Evolutionary conservation across 805 yeast species (phyloP), one percentile per base, ranked within the genome.

Genomic region (Yamadazyma tumulicola): DNA sequence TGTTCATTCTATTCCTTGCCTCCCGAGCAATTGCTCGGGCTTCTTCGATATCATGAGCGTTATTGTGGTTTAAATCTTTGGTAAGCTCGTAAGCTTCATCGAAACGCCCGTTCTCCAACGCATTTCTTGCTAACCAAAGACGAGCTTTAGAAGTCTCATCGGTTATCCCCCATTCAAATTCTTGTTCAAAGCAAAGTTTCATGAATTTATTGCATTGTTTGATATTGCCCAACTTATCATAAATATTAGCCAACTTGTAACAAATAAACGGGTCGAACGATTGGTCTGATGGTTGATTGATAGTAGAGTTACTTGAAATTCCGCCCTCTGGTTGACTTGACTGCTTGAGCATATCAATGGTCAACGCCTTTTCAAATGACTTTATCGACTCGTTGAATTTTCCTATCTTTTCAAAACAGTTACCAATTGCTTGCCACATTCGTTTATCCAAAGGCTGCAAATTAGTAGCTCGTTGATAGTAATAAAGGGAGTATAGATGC

Each of bases 381-480:
- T 81, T 83, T 17, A 88, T 73, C 0, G 97, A 80, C 43, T 89
- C 95, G 10, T 69, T 72, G 17, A 64, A 59, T 41, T 85, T 81
- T 16, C 76, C 77, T 23, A 88, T 70, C 50, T 85, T 85, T 46
- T 85, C 93, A 57, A 79, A 89, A 57, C 97, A 87, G 48, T 81
- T 80, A 0, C 89, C 97, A 27, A 91, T 70, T 0, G 97, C 97
- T 46, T 81, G 85, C 99, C 99, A 93, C 86, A 91, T 88, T 46
- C 98, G 67, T 49, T 83, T 81, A 52, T 93, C 99, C 29, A 78
- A 59, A 1, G 97, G 97, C 49, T 85, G 88, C 45, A 93, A 66
- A 9, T 88, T 75, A 34, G 96, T 82, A 0, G 97, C 96, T 32
- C 82, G 72, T 59, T 93, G 96, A 55, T 87, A 93, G 56, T 93